These are phyloP conservation scores for Albugo laibachii DNA, from an alignment of 352 stramenopile genomes.

Conservation along the genomic window DNA sequence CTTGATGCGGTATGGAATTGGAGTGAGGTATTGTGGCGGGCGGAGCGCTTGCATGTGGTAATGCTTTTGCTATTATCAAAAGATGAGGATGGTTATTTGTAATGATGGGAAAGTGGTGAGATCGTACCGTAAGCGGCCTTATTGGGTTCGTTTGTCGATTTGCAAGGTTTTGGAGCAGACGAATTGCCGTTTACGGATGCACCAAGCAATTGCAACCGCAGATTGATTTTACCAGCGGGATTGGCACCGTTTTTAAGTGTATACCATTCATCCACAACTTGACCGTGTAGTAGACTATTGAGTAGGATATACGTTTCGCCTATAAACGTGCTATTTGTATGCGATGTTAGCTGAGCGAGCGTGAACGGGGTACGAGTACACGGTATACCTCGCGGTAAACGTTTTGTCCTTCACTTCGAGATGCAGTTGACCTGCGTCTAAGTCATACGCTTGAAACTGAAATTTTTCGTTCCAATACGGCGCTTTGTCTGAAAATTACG, in stretches of 20 bases:
- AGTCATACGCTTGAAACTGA: constrained; percentile 47
- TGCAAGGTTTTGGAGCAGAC: constrained; percentile 2
- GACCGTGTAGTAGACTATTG: constrained; percentile 47
- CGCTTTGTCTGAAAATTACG: constrained; percentile 21
- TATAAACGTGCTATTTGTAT: constrained; percentile 27
- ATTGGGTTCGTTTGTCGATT: constrained; percentile 1
- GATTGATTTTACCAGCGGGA: constrained; percentile 54
- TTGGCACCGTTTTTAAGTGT: constrained; percentile 43
- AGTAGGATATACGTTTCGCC: constrained; percentile 47
- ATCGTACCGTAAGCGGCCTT: background rate
- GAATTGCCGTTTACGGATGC: constrained; percentile 1
- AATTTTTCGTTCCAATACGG: constrained; percentile 74
- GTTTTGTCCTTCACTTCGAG: constrained; percentile 76
- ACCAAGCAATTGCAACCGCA: constrained; percentile 47
- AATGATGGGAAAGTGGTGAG: background rate
- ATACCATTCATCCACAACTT: constrained; percentile 64
- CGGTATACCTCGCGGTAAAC: constrained; percentile 28
- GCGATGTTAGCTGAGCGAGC: background rate
- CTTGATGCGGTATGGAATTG: constrained; percentile 3
- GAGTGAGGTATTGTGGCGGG: background rate
- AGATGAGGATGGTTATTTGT: too few species aligned
- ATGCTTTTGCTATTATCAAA: constrained; percentile 4
- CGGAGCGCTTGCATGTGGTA: constrained; percentile 1
- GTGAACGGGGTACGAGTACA: background rate
- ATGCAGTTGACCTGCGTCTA: constrained; percentile 48